Percentiles rank a stretch among this genome's conserved stretches.
Conservation (phyloP, 2,329 filamentous ascomycete species). For the Diplodia intermedia region DNA sequence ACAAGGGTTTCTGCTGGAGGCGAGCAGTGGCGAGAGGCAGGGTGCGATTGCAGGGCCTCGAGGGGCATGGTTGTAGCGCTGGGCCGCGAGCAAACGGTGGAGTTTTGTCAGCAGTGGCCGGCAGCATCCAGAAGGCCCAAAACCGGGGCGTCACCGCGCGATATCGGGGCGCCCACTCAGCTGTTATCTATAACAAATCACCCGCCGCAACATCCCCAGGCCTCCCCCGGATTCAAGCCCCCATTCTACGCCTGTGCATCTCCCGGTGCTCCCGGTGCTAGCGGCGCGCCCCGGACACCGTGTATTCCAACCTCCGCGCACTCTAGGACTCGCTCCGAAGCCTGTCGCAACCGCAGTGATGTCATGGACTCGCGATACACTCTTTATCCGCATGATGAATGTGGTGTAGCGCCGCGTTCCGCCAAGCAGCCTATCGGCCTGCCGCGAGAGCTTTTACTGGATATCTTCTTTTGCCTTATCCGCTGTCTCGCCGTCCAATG, state of each 20-base stretch:
- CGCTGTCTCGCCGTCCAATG: not conserved
- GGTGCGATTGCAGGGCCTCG: not conserved
- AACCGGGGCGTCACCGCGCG: not conserved
- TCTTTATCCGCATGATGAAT: not conserved
- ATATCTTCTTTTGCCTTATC: not conserved
- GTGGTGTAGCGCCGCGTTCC: not conserved
- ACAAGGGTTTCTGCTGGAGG: not conserved
- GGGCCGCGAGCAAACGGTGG: conserved; percentile 2
- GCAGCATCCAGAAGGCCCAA: conserved; percentile 13
- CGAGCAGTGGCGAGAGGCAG: not conserved
- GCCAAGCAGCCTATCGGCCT: conserved; percentile 18
- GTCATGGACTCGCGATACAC: not conserved
- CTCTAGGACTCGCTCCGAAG: not conserved
- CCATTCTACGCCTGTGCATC: conserved; percentile 4
- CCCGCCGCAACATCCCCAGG: not conserved
- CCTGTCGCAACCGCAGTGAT: no score
- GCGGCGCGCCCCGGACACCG: conserved; percentile 14
- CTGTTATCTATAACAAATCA: conserved; percentile 26
- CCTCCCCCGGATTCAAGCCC: not conserved
- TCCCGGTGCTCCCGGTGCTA: not conserved
- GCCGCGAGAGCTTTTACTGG: not conserved
- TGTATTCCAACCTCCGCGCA: conserved; percentile 5
- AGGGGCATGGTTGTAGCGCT: conserved; percentile 6
- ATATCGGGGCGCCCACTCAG: conserved; percentile 20
- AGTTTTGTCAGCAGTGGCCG: conserved; percentile 24